Evolutionary conservation across 2,329 filamentous ascomycete genomes (phyloP), one percentile per base, ranked within the genome.

Genomic region (Stachybotrys echinatus): DNA sequence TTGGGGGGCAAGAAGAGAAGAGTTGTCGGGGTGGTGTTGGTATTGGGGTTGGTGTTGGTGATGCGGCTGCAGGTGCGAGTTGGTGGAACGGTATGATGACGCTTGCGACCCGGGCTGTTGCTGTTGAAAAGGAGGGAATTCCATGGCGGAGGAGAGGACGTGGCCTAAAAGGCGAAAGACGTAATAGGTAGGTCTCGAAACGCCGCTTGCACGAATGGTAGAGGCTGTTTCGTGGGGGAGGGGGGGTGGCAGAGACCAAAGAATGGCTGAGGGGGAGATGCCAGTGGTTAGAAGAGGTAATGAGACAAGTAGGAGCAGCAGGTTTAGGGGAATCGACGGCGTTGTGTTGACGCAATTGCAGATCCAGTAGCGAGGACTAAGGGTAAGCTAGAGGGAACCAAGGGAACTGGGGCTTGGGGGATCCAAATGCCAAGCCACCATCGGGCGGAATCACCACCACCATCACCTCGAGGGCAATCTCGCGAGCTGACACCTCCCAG

Each of bases 71-170:
- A 48, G 53, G 50, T 48, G 55, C 49, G 54, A 51, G 54, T 48
- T 54, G 52, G 52, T 40, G 53, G 52, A 56, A 55, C 47, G 51
- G 57, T 52, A 23, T 49, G 50, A 37, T 56, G 57, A 49, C 52
- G 59, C 53, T 48, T 59, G 54, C 23, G 57, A 54, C 34, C 21
- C 46, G 3, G 45, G 27, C 43, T 52, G 48, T 23, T 47, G 22
- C 27, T 52, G 52, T 44, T 34, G 27, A 10, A 14, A 34, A 34
- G 52, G 45, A 48, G 58, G 58, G 23, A 55, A 57, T 55, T 67
- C 61, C 64, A 67, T 67, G 61, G 59, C 58, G 58, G 58, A 58
- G 56, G 53, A 54, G 57, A 46, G 50, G 49, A 42, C 49, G 50
- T 50, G 50, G 48, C 50, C 49, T 44, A 56, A 48, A 52, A 49